These are phyloP conservation scores for Chaetomium tenue DNA, from an alignment of 495 filamentous ascomycete genomes.

Conservation along the genomic window DNA sequence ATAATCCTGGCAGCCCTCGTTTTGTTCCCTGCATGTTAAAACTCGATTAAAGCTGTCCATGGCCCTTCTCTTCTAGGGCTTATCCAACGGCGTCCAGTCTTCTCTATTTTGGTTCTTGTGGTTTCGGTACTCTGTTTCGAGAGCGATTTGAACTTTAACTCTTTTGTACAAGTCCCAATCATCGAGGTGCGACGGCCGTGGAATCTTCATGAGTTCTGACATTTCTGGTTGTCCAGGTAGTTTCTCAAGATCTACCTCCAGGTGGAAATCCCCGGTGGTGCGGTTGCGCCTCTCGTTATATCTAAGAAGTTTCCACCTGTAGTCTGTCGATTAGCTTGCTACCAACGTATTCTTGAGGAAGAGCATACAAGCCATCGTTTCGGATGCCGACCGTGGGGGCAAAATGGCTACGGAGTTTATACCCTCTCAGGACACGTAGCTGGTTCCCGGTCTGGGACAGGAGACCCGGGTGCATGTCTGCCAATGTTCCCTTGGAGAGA, in stretches of 20 bases:
- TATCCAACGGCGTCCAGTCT: background rate
- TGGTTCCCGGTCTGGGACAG: constrained; percentile 40
- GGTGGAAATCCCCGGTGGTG: constrained; percentile 30
- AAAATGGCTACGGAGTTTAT: constrained; percentile 43
- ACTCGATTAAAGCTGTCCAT: background rate
- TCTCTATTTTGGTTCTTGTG: background rate
- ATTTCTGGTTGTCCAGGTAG: constrained; percentile 32
- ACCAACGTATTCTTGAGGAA: background rate
- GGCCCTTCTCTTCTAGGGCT: background rate
- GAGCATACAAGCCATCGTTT: constrained; percentile 52
- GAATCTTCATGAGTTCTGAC: constrained; percentile 36
- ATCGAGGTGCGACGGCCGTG: constrained; percentile 48
- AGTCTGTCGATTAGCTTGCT: background rate
- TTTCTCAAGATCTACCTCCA: constrained; percentile 41
- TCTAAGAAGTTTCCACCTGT: constrained; percentile 40
- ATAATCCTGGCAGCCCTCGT: background rate
- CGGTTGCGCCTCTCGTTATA: constrained; percentile 41
- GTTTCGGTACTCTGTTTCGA: background rate
- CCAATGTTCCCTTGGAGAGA: constrained; percentile 32
- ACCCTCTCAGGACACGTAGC: constrained; percentile 47
- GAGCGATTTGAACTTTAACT: constrained; percentile 37
- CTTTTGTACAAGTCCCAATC: constrained; percentile 47
- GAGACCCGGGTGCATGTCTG: constrained; percentile 42
- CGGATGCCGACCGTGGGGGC: constrained; percentile 48
- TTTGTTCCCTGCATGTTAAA: background rate